A percentile compares a stretch with the other conserved stretches of the same genome.
phyloP scores from a whole-genome alignment of 2,329 filamentous ascomycete genomes.

The Torrubiella hemipterigena region DNA sequence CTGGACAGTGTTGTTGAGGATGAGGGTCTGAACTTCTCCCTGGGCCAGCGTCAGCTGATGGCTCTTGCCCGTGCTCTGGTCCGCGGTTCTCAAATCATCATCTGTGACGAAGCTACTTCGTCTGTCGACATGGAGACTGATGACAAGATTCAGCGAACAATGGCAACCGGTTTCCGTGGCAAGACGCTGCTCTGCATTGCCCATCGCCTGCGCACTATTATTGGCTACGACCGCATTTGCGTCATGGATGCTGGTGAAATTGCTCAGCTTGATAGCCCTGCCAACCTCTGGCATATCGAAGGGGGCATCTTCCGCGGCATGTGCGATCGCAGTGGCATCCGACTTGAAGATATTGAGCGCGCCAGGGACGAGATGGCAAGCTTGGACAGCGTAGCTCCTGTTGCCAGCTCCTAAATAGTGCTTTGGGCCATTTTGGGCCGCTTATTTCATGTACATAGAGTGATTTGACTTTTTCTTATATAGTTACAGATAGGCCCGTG shows the following conservation, averaged over 20 bases:
- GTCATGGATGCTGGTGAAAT: slow-evolving; percentile 90
- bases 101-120: slow-evolving; percentile 92
- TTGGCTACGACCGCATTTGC: slow-evolving; percentile 88
- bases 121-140: slow-evolving; percentile 95
- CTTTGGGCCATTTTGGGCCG: too few relatives aligned
- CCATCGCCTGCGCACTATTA: slow-evolving; percentile 82
- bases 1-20: slow-evolving; percentile 83
- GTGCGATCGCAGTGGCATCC: slow-evolving; percentile 79
- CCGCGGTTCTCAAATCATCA: slow-evolving; percentile 77
- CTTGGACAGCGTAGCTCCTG: not conserved
- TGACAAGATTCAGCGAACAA: slow-evolving; percentile 85
- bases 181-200: slow-evolving; percentile 89
- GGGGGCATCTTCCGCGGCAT: slow-evolving; percentile 77
- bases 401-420: too few relatives aligned
- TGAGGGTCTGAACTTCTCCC: slow-evolving; percentile 89
- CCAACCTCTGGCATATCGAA: slow-evolving; percentile 54
- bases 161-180: slow-evolving; percentile 71
- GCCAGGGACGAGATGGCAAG: slow-evolving; percentile 20
- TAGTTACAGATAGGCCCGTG: too few relatives aligned
- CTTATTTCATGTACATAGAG: too few relatives aligned
- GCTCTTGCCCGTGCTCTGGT: slow-evolving; percentile 82
- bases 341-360: slow-evolving; percentile 37
- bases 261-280: slow-evolving; percentile 71
- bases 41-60: slow-evolving; percentile 92
- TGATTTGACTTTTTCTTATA: too few relatives aligned